phyloP scores from a whole-genome alignment of 225 moss, liverwort and hornwort species.

The Anthoceros angustus region DNA sequence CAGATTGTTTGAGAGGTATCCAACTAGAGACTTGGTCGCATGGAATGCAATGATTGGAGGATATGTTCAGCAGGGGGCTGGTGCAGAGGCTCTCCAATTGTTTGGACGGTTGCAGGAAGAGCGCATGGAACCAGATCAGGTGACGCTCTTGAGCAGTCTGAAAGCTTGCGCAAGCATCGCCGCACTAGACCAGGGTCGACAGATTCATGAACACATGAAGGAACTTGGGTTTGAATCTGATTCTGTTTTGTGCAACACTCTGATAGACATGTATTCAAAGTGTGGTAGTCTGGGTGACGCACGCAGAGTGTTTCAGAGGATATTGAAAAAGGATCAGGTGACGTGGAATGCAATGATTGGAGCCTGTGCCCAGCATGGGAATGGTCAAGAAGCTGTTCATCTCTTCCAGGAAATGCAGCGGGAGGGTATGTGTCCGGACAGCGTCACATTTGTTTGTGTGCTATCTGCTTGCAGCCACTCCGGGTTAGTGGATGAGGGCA shows the following conservation, averaged over 20 bases:
- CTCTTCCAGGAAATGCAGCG: not conserved
- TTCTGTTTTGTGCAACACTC: not conserved
- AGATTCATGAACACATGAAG: not conserved
- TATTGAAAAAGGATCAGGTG: not conserved
- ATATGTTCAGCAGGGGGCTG: not conserved
- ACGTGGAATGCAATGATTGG: not conserved
- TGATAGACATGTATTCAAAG: not conserved
- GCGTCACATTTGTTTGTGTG: not conserved
- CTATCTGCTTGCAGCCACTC: not conserved
- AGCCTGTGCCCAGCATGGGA: not conserved
- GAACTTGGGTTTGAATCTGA: not conserved
- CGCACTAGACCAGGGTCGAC: not conserved
- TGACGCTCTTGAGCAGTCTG: not conserved
- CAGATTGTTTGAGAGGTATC: not conserved
- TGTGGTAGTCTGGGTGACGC: not conserved
- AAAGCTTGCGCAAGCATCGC: not conserved
- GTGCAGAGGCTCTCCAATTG: not conserved
- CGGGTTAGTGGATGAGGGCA: not conserved
- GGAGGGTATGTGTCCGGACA: not conserved
- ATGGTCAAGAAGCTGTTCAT: not conserved
- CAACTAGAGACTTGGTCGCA: not conserved
- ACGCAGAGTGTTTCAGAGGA: not conserved
- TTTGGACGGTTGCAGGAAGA: not conserved
- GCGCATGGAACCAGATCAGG: not conserved
- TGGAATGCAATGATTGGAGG: constrained; percentile 1